Conservation (phyloP, 2,329 filamentous ascomycete genomes). For the Cytospora schulzeri region DNA sequence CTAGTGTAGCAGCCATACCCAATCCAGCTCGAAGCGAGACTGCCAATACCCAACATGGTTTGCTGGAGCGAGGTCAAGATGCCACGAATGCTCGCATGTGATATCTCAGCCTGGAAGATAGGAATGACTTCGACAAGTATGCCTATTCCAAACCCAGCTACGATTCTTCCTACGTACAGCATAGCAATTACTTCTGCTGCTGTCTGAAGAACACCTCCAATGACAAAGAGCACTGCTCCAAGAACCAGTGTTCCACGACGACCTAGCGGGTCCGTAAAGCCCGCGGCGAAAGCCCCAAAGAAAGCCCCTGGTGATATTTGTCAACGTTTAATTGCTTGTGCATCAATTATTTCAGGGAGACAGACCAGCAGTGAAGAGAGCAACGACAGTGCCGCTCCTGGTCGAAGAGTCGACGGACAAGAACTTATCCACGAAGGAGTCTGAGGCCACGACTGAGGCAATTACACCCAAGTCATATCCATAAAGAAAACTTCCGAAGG, state of each 20-base stretch:
- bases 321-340: no score
- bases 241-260: slow-evolving; percentile 60
- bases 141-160: slow-evolving; percentile 61
- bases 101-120: slow-evolving; percentile 66
- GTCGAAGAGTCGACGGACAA: slow-evolving; percentile 1
- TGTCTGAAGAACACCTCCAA: slow-evolving; percentile 63
- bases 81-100: slow-evolving; percentile 64
- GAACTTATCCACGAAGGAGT: slow-evolving; percentile 8
- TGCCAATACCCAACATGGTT: slow-evolving; percentile 66
- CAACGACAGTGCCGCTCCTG: slow-evolving; percentile 11
- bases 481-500: background rate
- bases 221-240: slow-evolving; percentile 58
- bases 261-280: slow-evolving; percentile 58
- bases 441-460: background rate
- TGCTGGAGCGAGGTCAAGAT: slow-evolving; percentile 64
- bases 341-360: no score
- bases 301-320: no score
- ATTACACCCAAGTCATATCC: slow-evolving; percentile 1
- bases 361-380: slow-evolving; percentile 12
- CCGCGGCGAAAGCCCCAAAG: slow-evolving; percentile 43
- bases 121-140: slow-evolving; percentile 66
- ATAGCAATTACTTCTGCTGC: slow-evolving; percentile 56
- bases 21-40: slow-evolving; percentile 61
- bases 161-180: slow-evolving; percentile 59
- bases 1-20: slow-evolving; percentile 49